Conservation (phyloP, 169 alveolate species). For the Plasmodium knowlesi region DNA sequence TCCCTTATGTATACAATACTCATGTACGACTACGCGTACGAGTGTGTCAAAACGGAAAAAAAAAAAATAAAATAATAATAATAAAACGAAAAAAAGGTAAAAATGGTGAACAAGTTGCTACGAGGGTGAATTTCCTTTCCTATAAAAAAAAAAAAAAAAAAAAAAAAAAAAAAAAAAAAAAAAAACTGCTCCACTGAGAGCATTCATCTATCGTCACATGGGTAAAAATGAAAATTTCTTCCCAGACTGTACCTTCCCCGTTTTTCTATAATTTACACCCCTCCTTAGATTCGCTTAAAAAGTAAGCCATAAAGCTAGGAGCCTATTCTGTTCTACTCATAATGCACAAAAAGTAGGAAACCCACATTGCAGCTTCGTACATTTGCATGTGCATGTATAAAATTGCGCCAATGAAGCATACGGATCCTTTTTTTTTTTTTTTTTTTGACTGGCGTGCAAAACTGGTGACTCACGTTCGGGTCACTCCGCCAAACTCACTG, state of each 20-base stretch:
- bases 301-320: background rate
- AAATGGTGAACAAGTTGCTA: background rate
- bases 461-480: background rate
- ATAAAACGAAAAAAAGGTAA: background rate
- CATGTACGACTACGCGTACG: background rate
- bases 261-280: background rate
- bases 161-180: background rate
- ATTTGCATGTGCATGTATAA: background rate
- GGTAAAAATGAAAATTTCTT: background rate
- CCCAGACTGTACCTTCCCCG: background rate
- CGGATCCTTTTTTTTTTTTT: no score
- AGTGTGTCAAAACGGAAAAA: background rate
- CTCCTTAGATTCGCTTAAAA: background rate
- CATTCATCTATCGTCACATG: background rate
- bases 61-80: background rate
- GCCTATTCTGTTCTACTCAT: background rate
- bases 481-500: background rate
- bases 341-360: background rate
- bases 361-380: background rate
- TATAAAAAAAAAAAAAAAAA: background rate
- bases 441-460: background rate
- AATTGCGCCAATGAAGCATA: background rate
- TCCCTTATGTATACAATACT: background rate
- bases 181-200: background rate
- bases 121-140: background rate